phyloP scores from a whole-genome alignment of 805 yeast genomes.

The Blastobotrys chiropterorum region DNA sequence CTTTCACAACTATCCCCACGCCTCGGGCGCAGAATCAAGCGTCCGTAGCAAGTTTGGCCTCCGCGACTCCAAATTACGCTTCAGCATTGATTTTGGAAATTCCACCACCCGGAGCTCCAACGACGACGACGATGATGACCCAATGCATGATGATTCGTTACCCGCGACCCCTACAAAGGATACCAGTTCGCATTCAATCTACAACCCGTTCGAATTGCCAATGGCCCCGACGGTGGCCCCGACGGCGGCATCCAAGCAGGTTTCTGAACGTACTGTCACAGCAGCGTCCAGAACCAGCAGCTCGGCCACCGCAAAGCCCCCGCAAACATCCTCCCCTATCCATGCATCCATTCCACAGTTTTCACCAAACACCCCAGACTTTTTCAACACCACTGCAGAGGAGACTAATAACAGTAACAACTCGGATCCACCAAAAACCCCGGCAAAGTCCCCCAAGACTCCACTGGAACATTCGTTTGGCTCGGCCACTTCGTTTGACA shows the following conservation, averaged over 20 bases:
- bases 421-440: conserved; percentile 18
- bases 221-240: no score
- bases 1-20: not conserved
- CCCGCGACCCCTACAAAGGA: conserved; percentile 43
- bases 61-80: conserved; percentile 16
- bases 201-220: no score
- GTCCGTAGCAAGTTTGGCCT: conserved; percentile 12
- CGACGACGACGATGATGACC: conserved; percentile 1
- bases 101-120: no score
- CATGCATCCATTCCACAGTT: no score
- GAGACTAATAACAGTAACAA: no score
- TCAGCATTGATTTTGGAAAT: conserved; percentile 16
- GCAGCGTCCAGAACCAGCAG: no score
- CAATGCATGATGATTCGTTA: conserved; percentile 5
- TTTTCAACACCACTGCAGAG: no score
- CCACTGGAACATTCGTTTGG: conserved; percentile 17
- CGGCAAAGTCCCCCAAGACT: conserved; percentile 29
- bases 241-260: no score
- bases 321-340: no score
- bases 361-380: no score
- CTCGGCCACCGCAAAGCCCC: no score
- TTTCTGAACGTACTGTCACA: no score
- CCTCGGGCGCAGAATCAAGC: not conserved
- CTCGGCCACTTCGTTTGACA: conserved; percentile 3
- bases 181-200: conserved; percentile 1